Evolutionary conservation across 164 flowering plant genomes (phyloP), one percentile per base, ranked within the genome.

Genomic region (Magnolia kwangsiensis): DNA sequence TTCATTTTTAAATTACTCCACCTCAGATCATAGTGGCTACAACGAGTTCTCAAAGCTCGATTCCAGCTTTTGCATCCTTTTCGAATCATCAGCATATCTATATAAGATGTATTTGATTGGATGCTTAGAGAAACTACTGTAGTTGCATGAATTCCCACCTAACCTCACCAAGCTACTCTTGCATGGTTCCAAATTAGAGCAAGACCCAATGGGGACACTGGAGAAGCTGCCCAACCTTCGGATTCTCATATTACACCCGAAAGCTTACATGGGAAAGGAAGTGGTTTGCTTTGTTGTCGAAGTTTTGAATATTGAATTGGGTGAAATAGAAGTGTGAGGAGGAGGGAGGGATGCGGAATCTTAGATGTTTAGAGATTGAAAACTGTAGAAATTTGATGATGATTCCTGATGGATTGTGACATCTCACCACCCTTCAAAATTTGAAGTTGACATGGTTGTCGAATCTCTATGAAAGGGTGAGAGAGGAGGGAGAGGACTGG

Each of bases 321-420:
- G 3, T 19, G 9, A 31, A 13, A 16, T 73, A 18, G 51, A 63
- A 24, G 75, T 37, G 51, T 63, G 75, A 69, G 9, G 75, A 73
- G 55, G 23, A 73, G 63, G 75, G 75, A 63, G 75, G 68, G 19
- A 63, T 73, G 75, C 55, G 27, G 4, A 31, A 49, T 16, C 67
- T 73, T 6, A n/a, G 27, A 21, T n/a, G 4, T 63, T 63, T 73
- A 19, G 24, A 18, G 24, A 73, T 65, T 65, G 8, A n/a, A 5
- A 8, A 11, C 7, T 65, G 67, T 13, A 20, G 27, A 21, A 6
- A 20, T 20, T 21, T 65, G 27, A 9, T 23, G 9, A 21, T 23
- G 67, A 27, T 23, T n/a, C 67, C 67, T 21, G 23, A 1, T 3
- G 67, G 31, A 19, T 21, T 65, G 23, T 7, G 3, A 1, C 23